These are phyloP conservation scores for Guadua angustifolia DNA, from an alignment of 176 grass and related monocot genomes.

Conservation along the genomic window DNA sequence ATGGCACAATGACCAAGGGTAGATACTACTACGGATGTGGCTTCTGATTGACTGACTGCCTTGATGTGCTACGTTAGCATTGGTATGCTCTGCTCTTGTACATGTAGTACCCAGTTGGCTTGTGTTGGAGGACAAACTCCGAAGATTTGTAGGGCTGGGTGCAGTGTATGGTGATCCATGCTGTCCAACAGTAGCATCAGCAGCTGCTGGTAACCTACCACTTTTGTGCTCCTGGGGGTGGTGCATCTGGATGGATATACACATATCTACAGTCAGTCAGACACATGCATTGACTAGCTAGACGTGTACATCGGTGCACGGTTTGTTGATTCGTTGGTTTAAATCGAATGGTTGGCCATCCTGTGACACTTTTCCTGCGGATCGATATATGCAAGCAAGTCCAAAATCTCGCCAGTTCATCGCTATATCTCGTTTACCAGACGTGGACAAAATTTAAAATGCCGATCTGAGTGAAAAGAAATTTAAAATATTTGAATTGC, in stretches of 20 bases:
- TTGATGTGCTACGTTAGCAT: not conserved
- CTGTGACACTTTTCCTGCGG: not conserved
- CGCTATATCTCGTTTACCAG: no score
- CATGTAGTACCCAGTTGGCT: constrained; percentile 1
- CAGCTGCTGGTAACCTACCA: not conserved
- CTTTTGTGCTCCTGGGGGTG: not conserved
- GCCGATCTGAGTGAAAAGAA: no score
- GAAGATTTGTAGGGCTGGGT: constrained; percentile 36
- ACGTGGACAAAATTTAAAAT: no score
- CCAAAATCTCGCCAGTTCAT: no score
- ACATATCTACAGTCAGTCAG: not conserved
- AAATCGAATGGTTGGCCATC: not conserved
- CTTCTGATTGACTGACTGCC: not conserved
- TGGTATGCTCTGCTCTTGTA: not conserved
- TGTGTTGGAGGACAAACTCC: constrained; percentile 8
- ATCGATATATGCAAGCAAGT: not conserved
- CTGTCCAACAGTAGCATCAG: not conserved
- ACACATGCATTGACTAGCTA: not conserved
- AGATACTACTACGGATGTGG: constrained; percentile 20
- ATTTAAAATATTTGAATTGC: no score
- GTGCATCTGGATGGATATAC: constrained; percentile 17
- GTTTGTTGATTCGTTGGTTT: not conserved
- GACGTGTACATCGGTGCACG: not conserved
- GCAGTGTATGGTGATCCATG: constrained; percentile 24
- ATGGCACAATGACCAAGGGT: constrained; percentile 33